phyloP scores from a whole-genome alignment of 2,329 filamentous ascomycete genomes.

The Botrytis sinoallii region DNA sequence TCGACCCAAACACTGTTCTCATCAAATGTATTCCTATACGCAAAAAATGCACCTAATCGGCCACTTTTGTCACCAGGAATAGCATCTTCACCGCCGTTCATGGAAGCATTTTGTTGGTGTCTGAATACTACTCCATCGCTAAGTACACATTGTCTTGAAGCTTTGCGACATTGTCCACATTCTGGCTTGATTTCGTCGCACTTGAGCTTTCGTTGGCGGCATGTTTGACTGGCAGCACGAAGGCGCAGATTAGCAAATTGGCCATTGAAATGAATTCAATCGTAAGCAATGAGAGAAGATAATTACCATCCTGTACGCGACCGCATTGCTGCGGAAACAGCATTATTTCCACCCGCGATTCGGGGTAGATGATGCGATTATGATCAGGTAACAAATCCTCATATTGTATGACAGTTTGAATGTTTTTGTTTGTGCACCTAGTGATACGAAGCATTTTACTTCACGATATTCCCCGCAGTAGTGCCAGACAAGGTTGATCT shows the following conservation, averaged over 20 bases:
- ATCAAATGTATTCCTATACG: slow-evolving; percentile 63
- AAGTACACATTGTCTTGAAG: slow-evolving; percentile 56
- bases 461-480: slow-evolving; percentile 9
- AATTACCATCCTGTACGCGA: slow-evolving; percentile 40
- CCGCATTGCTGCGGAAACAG: slow-evolving; percentile 34
- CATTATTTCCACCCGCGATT: slow-evolving; percentile 14
- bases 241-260: slow-evolving; percentile 18
- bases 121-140: slow-evolving; percentile 63
- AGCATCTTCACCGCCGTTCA: slow-evolving; percentile 51
- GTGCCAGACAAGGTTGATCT: neutral
- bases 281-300: neutral
- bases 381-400: neutral
- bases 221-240: slow-evolving; percentile 46
- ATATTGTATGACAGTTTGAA: neutral
- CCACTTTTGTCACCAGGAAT: slow-evolving; percentile 38
- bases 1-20: slow-evolving; percentile 60
- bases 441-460: neutral
- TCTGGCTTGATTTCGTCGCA: slow-evolving; percentile 61
- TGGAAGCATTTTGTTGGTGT: slow-evolving; percentile 67
- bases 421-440: neutral
- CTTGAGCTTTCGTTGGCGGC: slow-evolving; percentile 60
- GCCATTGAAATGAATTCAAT: neutral
- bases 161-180: slow-evolving; percentile 58
- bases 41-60: slow-evolving; percentile 58
- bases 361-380: neutral